phyloP scores from a whole-genome alignment of 805 yeast genomes.

The Suhomyces kilbournensis region DNA sequence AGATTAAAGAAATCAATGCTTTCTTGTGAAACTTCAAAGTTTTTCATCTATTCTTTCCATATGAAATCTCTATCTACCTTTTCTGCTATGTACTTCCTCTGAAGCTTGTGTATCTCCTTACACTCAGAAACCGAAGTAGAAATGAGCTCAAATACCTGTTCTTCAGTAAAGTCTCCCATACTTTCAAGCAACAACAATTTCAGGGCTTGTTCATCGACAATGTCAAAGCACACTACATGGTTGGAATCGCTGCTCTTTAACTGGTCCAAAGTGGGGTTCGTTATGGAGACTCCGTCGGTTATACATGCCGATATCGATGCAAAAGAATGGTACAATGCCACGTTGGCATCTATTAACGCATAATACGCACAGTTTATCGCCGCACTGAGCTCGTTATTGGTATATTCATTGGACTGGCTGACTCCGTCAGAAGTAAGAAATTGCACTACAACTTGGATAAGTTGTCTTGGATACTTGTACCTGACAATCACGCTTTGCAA shows the following conservation, averaged over 20 bases:
- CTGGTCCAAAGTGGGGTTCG: slow-evolving; percentile 47
- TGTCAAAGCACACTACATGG: slow-evolving; percentile 63
- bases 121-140: slow-evolving; percentile 50
- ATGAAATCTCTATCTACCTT: slow-evolving; percentile 53
- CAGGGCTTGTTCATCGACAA: slow-evolving; percentile 48
- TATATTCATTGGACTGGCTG: slow-evolving; percentile 15
- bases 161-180: slow-evolving; percentile 63
- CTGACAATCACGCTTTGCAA: slow-evolving; percentile 59
- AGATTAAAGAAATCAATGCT: too few relatives aligned
- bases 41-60: slow-evolving; percentile 41
- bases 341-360: slow-evolving; percentile 79
- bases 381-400: slow-evolving; percentile 57
- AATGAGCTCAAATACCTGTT: slow-evolving; percentile 51
- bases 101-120: slow-evolving; percentile 43
- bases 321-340: slow-evolving; percentile 64
- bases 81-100: slow-evolving; percentile 44
- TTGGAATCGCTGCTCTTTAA: slow-evolving; percentile 49
- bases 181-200: slow-evolving; percentile 70
- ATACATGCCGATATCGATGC: slow-evolving; percentile 51
- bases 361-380: slow-evolving; percentile 70
- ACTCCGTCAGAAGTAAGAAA: slow-evolving; percentile 30
- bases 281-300: slow-evolving; percentile 25
- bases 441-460: slow-evolving; percentile 43
- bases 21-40: too few relatives aligned
- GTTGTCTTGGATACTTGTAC: slow-evolving; percentile 72